These are phyloP conservation scores for Claviceps sp. DNA, from an alignment of 2,329 filamentous ascomycete species.

Conservation along the genomic window DNA sequence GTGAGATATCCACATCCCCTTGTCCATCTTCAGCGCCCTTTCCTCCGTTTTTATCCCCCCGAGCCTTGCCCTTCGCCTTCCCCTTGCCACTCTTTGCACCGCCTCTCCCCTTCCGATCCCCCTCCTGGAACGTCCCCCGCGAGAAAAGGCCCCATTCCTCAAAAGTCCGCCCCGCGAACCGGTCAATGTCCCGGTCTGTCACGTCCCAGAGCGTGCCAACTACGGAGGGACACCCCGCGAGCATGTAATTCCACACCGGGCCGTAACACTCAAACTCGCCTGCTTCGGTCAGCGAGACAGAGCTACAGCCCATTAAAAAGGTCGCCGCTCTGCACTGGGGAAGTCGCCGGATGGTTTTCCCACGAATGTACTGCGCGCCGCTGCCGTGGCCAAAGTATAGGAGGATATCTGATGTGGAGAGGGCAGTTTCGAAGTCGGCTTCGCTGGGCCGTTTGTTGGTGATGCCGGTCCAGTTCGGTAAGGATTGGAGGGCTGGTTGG, in stretches of 20 bases:
- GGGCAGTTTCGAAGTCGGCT: conserved; percentile 55
- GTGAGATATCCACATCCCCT: conserved; percentile 3
- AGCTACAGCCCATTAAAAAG: conserved; percentile 90
- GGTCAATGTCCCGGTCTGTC: conserved; percentile 93
- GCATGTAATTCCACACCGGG: conserved; percentile 81
- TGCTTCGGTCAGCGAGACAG: conserved; percentile 60
- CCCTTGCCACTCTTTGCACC: neutral
- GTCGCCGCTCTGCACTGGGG: conserved; percentile 62
- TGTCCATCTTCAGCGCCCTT: neutral
- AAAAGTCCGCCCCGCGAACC: conserved; percentile 67
- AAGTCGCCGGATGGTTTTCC: conserved; percentile 67
- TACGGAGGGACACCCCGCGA: conserved; percentile 73
- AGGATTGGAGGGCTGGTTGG: conserved; percentile 44
- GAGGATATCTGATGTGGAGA: conserved; percentile 56
- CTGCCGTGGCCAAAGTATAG: conserved; percentile 96
- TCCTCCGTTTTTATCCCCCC: neutral
- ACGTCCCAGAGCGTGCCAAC: conserved; percentile 96
- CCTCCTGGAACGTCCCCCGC: conserved; percentile 29
- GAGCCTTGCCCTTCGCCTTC: neutral
- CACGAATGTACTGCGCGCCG: conserved; percentile 85
- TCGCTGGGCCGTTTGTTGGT: conserved; percentile 60
- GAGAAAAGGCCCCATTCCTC: conserved; percentile 73
- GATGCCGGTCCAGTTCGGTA: conserved; percentile 61
- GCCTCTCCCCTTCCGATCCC: conserved; percentile 14
- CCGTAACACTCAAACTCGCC: conserved; percentile 88